These are phyloP conservation scores for Bathelium albidoporum DNA, from an alignment of 495 filamentous ascomycete species.

Conservation along the genomic window DNA sequence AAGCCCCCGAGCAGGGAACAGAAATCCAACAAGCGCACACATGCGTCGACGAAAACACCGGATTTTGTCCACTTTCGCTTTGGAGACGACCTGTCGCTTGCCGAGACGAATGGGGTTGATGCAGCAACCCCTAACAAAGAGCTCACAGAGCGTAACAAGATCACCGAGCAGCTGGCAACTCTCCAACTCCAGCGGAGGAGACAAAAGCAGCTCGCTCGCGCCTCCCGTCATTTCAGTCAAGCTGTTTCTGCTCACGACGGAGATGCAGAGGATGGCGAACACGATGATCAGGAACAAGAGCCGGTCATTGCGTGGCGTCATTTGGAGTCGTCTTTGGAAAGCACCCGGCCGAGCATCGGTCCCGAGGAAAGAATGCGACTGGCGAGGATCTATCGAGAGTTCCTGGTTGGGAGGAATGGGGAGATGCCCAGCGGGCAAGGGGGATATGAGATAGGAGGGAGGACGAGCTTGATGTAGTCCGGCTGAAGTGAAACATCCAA, in stretches of 20 bases:
- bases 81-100: conserved; percentile 34
- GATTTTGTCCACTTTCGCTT: conserved; percentile 80
- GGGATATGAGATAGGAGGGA: conserved; percentile 78
- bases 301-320: conserved; percentile 84
- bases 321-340: conserved; percentile 61
- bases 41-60: conserved; percentile 22
- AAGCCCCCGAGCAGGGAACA: conserved; percentile 19
- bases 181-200: conserved; percentile 49
- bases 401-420: conserved; percentile 80
- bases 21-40: conserved; percentile 15
- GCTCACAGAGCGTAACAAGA: conserved; percentile 58
- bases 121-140: conserved; percentile 8
- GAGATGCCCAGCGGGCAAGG: conserved; percentile 91
- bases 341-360: conserved; percentile 77
- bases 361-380: conserved; percentile 61
- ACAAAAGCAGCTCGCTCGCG: conserved; percentile 18
- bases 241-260: conserved; percentile 5
- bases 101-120: not conserved
- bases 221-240: conserved; percentile 1
- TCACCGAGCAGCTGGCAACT: conserved; percentile 62
- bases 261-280: conserved; percentile 1
- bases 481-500: not conserved
- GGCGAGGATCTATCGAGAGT: conserved; percentile 77
- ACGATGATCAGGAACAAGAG: conserved; percentile 43
- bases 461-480: conserved; percentile 79